Evolutionary conservation across 192 early-diverging fungal genomes (phyloP), one percentile per base, ranked within the genome.

Genomic region (Spizellomyces sp.): DNA sequence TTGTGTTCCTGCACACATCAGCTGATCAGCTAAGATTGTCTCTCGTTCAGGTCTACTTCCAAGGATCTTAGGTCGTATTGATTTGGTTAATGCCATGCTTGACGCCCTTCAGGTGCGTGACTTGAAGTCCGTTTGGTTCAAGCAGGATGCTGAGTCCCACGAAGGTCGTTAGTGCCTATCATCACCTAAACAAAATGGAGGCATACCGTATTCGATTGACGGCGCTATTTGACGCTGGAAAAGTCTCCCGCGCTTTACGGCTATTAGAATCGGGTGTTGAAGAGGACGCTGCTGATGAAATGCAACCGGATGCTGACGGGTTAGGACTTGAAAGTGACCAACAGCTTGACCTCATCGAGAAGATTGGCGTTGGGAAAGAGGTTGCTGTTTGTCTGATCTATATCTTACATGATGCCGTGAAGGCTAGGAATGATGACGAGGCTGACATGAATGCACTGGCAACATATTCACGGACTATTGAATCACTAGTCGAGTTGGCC

Each of bases 161-260:
- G 27, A 36, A 36, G 27, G 71, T 90, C 8, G 88, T 88, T 45
- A 77, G 81, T 44, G 86, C 85, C 8, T 89, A 89, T 74, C 82
- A 85, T 47, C 81, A 84, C 27, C 73, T 89, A 8, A 79, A 73
- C 52, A 81, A 80, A 45, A 65, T 78, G 7, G 79, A 84, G 6
- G 87, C 86, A 8, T 90, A 87, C 58, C 71, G 80, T 8, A 67
- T 82, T 44, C 83, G 87, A 0, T 56, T 86, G n/a, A 77, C 80
- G 52, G 74, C 70, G 10, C 75, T 90, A 46, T 83, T 80, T 59
- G 80, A 87, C 61, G 50, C 65, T 4, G 79, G 86, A 19, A 62
- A 72, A 7, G 42, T 75, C 27, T 64, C 73, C 6, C 48, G 75
- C 5, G 79, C 60, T 21, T 27, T 77, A 21, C 69, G 62, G 6